phyloP scores from a whole-genome alignment of 2,329 filamentous ascomycete species.

The Claviceps arundinis region DNA sequence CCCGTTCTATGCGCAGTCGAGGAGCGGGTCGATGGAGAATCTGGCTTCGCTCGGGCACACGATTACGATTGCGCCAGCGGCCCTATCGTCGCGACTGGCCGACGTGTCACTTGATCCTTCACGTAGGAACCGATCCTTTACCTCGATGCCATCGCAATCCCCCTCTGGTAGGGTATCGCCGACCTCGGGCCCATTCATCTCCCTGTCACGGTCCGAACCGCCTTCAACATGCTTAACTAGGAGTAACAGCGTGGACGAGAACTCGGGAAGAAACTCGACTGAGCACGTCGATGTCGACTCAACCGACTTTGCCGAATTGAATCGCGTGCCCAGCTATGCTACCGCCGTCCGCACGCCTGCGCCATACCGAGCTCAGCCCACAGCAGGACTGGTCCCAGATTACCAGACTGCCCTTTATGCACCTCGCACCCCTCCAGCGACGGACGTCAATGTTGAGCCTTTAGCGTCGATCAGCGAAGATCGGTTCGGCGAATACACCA shows the following conservation, averaged over 20 bases:
- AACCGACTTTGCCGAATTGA: conserved; percentile 49
- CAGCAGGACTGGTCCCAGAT: conserved; percentile 44
- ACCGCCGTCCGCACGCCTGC: conserved; percentile 58
- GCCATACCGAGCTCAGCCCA: conserved; percentile 35
- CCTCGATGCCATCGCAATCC: conserved; percentile 28
- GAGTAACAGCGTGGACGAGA: conserved; percentile 38
- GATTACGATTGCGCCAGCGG: conserved; percentile 30
- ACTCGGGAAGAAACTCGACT: conserved; percentile 39
- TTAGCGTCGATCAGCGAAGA: conserved; percentile 21
- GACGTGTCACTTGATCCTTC: conserved; percentile 45
- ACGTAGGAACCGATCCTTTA: conserved; percentile 32
- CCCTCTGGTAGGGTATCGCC: conserved; percentile 31
- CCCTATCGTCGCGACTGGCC: conserved; percentile 53
- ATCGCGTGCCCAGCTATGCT: conserved; percentile 63
- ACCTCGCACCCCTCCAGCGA: conserved; percentile 33
- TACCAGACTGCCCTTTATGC: conserved; percentile 49
- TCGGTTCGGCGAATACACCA: conserved; percentile 11
- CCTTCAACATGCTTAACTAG: conserved; percentile 36
- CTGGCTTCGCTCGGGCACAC: conserved; percentile 37
- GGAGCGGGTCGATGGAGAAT: conserved; percentile 71
- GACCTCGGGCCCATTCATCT: conserved; percentile 23
- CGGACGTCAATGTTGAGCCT: conserved; percentile 16
- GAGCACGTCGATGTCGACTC: conserved; percentile 45
- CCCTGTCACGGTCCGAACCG: conserved; percentile 26
- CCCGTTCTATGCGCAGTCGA: conserved; percentile 59